Base-by-base conservation (phyloP, 2,329 filamentous ascomycete genomes). In the Neonectria punicea region DNA sequence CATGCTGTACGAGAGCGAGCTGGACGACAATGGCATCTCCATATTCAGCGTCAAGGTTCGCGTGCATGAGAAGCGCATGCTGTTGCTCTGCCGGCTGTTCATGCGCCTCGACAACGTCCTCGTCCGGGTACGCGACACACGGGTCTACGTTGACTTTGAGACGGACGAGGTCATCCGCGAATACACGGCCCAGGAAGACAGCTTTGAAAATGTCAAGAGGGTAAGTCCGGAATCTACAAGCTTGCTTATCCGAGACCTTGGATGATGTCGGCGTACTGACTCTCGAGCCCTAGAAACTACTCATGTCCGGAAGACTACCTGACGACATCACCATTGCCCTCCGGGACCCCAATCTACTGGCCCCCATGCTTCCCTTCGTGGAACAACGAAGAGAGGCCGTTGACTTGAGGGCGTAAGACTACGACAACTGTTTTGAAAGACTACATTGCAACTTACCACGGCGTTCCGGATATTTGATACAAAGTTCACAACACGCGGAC, bases 11-110 rank as follows among this genome's bases (percentile, higher is more conserved):
- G 96, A 99, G 82, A 97, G 97, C 81, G 96, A 99, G 83, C 87
- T 99, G 51, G 96, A 97, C 66, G 96, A 99, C 80, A 99, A 99
- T 76, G 96, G 96, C 66, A 96, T 98, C 72, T 93, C 93, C 32
- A 87, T 98, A 77, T 85, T 97, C 63, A 97, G 91, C 67, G 93
- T 92, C 80, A 99, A 99, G 84, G 84, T 98, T 55, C 87, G 96
- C 65, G 95, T 98, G 61, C 98, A 98, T 90, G 93, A 94, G 60
- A 89, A 91, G 73, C 86, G 96, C 60, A 89, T 99, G 81, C 85
- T 99, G 60, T 84, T 99, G 66, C 87, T 99, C 4, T 89, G 89
- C 70, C 87, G 96, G 25, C 90, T 98, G 77, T 99, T 97, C 80
- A 93, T 99, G 91, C 87, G 96, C 63, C 84, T 99, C 43, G 96